Conservation (phyloP, 208 protist species). For the Trypanosoma cruzi region DNA sequence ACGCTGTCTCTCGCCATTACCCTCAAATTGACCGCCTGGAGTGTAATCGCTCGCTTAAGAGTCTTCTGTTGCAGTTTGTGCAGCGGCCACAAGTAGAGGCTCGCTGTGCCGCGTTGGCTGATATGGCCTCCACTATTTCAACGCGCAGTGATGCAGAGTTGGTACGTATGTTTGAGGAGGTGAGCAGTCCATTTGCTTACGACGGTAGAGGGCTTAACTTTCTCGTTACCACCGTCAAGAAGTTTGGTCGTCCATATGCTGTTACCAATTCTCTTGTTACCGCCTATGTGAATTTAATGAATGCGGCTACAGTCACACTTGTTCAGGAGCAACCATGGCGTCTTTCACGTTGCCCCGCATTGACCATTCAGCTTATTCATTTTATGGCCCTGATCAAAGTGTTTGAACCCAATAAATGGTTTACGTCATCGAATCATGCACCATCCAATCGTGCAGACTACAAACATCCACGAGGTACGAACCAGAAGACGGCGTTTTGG, state of each 20-base stretch:
- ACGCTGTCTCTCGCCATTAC: constrained; percentile 44
- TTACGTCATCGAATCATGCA: constrained; percentile 53
- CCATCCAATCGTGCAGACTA: constrained; percentile 85
- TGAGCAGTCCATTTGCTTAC: constrained; percentile 62
- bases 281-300: constrained; percentile 67
- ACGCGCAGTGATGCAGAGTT: constrained; percentile 69
- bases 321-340: constrained; percentile 69
- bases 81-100: constrained; percentile 61
- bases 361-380: constrained; percentile 73
- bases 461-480: constrained; percentile 67
- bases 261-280: constrained; percentile 58
- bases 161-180: constrained; percentile 60
- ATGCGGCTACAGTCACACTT: constrained; percentile 60
- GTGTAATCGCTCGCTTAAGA: constrained; percentile 67
- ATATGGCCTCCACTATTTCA: constrained; percentile 70
- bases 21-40: constrained; percentile 74
- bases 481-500: constrained; percentile 50
- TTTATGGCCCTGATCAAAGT: constrained; percentile 86
- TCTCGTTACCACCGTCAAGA: constrained; percentile 45
- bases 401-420: constrained; percentile 89
- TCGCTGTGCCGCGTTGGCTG: constrained; percentile 67
- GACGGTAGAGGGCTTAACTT: constrained; percentile 83
- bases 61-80: constrained; percentile 73
- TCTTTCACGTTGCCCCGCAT: constrained; percentile 46
- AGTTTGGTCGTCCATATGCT: constrained; percentile 72